phyloP scores from a whole-genome alignment of 2,329 filamentous ascomycete genomes.

The Podosphaera fusca region DNA sequence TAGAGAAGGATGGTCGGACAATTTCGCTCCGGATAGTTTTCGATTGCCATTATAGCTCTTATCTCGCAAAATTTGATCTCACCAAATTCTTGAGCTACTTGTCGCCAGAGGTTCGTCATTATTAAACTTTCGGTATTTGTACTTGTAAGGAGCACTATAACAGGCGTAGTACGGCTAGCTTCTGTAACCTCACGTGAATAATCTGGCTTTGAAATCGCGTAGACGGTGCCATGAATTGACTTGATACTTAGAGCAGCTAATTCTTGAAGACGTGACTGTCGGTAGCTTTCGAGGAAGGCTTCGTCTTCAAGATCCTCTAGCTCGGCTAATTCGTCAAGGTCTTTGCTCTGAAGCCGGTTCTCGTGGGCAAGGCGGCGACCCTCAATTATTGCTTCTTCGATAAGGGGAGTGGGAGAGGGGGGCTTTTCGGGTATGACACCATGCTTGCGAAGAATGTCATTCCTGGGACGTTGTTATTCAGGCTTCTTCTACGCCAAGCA shows the following conservation, averaged over 20 bases:
- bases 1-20: slow-evolving; percentile 88
- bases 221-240: slow-evolving; percentile 70
- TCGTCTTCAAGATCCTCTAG: slow-evolving; percentile 94
- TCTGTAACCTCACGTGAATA: slow-evolving; percentile 84
- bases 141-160: slow-evolving; percentile 64
- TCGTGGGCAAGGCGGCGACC: slow-evolving; percentile 68
- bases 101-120: slow-evolving; percentile 64
- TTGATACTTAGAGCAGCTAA: slow-evolving; percentile 52
- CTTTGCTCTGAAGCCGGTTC: slow-evolving; percentile 81
- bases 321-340: slow-evolving; percentile 78
- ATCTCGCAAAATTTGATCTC: slow-evolving; percentile 98
- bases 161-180: slow-evolving; percentile 45
- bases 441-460: slow-evolving; percentile 93
- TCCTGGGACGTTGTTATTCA: slow-evolving; percentile 33
- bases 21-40: slow-evolving; percentile 86
- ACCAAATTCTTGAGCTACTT: slow-evolving; percentile 64
- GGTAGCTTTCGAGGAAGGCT: slow-evolving; percentile 67
- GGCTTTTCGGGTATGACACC: slow-evolving; percentile 95
- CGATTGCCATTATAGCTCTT: slow-evolving; percentile 73
- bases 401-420: slow-evolving; percentile 81
- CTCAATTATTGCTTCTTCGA: slow-evolving; percentile 79
- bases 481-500: neutral
- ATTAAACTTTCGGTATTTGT: slow-evolving; percentile 71
- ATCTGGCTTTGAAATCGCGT: slow-evolving; percentile 83
- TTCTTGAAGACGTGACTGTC: slow-evolving; percentile 70